These are phyloP conservation scores for Gloeopeniophorella convolvens DNA, from an alignment of 768 basidiomycete genomes.

Conservation along the genomic window DNA sequence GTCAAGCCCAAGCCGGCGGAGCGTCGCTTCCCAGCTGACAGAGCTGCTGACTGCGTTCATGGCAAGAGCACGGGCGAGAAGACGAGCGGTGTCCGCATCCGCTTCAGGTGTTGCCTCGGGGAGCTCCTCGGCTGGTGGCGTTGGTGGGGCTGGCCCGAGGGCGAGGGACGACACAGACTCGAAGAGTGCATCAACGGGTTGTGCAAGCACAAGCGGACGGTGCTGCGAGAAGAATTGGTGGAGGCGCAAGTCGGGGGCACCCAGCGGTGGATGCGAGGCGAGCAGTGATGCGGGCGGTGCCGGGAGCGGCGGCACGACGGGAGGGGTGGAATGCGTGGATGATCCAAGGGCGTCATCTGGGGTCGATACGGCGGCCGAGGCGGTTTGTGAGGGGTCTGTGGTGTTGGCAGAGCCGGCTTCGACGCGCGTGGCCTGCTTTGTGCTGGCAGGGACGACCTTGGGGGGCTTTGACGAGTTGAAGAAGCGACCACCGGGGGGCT, in stretches of 20 bases:
- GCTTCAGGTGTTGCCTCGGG: conserved; percentile 55
- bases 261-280: conserved; percentile 49
- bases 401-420: conserved; percentile 34
- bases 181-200: conserved; percentile 53
- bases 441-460: conserved; percentile 33
- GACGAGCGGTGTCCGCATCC: conserved; percentile 74
- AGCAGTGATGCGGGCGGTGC: background rate
- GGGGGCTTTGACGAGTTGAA: conserved; percentile 70
- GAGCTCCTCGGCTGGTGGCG: conserved; percentile 31
- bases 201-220: conserved; percentile 63
- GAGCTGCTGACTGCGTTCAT: conserved; percentile 57
- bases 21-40: conserved; percentile 60
- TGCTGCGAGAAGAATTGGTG: conserved; percentile 84
- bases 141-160: background rate
- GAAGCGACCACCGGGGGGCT: conserved; percentile 66
- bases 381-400: conserved; percentile 9
- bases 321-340: background rate
- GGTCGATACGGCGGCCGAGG: background rate
- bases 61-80: conserved; percentile 69
- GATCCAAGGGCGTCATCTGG: conserved; percentile 10
- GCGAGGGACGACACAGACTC: conserved; percentile 23
- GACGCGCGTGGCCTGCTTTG: conserved; percentile 32
- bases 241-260: conserved; percentile 64
- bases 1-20: conserved; percentile 59
- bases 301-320: background rate